Conservation (phyloP, 176 grass and related monocot species). For the Coix lacrymajobi region DNA sequence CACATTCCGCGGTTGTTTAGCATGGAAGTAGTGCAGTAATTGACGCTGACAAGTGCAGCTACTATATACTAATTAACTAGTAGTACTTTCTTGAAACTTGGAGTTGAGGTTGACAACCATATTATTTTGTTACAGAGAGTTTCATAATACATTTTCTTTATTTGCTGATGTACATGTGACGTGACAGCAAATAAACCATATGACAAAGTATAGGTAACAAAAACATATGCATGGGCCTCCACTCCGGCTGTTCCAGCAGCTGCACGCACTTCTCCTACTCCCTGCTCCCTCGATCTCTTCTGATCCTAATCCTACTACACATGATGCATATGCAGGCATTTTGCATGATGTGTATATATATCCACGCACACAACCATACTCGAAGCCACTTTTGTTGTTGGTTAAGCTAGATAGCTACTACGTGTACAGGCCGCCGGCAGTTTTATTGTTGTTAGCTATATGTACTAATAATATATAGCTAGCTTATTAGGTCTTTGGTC, state of each 20-base stretch:
- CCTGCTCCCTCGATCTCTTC: not conserved
- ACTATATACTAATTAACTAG: not conserved
- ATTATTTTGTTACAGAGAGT: not conserved
- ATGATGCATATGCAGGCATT: not conserved
- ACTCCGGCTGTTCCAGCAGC: conserved; percentile 17
- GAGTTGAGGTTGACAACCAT: conserved; percentile 22
- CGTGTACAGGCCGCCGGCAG: not conserved
- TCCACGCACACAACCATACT: conserved; percentile 13
- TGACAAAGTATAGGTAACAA: not conserved
- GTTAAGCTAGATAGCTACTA: conserved; percentile 22
- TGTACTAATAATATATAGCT: not conserved
- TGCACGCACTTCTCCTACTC: conserved; percentile 12
- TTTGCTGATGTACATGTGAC: not conserved
- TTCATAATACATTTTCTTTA: not conserved
- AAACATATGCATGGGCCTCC: conserved; percentile 29
- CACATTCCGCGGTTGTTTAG: not conserved
- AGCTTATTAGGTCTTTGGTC: conserved; percentile 28
- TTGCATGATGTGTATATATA: conserved; percentile 1
- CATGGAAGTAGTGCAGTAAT: not conserved
- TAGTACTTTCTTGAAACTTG: conserved; percentile 24
- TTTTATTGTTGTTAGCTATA: not conserved
- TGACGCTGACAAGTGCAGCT: conserved; percentile 10
- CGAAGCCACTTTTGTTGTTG: conserved; percentile 25
- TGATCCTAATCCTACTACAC: conserved; percentile 17
- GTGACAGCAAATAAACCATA: conserved; percentile 15